Percentiles rank a stretch among this genome's conserved stretches.
phyloP scores from a whole-genome alignment of 106 monocot genomes.

The Posidonia australis region DNA sequence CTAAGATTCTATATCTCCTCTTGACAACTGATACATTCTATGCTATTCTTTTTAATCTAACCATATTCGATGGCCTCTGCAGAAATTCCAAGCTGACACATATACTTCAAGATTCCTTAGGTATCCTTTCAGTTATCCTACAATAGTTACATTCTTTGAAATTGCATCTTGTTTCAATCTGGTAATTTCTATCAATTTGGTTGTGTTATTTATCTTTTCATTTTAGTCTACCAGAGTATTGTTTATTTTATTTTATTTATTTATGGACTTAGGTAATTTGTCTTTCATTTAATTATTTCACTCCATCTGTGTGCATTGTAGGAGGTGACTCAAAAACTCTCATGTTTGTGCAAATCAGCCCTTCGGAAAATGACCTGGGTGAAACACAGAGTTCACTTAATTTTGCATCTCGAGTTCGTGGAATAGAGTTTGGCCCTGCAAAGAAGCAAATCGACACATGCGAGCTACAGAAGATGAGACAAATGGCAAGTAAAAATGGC shows the following conservation, averaged over 20 bases:
- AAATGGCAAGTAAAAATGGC: constrained; percentile 39
- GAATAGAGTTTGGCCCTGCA: constrained; percentile 69
- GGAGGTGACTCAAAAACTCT: constrained; percentile 80
- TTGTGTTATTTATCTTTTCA: too few relatives aligned
- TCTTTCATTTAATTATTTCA: not conserved
- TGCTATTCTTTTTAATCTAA: not conserved
- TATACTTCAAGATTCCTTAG: constrained; percentile 81
- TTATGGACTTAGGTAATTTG: not conserved
- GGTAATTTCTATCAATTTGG: too few relatives aligned
- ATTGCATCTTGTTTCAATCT: too few relatives aligned
- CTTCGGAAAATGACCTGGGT: constrained; percentile 60
- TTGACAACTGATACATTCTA: too few relatives aligned
- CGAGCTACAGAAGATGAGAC: constrained; percentile 65
- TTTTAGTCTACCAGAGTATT: too few relatives aligned
- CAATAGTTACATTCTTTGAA: too few relatives aligned
- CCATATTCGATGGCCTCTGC: constrained; percentile 1
- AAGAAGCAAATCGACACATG: constrained; percentile 68
- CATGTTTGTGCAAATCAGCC: constrained; percentile 94
- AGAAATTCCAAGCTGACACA: constrained; percentile 96
- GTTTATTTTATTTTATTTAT: not conserved
- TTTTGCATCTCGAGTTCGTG: constrained; percentile 74
- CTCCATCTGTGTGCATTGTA: constrained; percentile 47
- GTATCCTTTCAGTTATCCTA: constrained; percentile 13
- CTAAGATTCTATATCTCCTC: too few relatives aligned
- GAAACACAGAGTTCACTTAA: constrained; percentile 85